Conservation (phyloP, 768 basidiomycete genomes). For the Naganishia friedmannii region DNA sequence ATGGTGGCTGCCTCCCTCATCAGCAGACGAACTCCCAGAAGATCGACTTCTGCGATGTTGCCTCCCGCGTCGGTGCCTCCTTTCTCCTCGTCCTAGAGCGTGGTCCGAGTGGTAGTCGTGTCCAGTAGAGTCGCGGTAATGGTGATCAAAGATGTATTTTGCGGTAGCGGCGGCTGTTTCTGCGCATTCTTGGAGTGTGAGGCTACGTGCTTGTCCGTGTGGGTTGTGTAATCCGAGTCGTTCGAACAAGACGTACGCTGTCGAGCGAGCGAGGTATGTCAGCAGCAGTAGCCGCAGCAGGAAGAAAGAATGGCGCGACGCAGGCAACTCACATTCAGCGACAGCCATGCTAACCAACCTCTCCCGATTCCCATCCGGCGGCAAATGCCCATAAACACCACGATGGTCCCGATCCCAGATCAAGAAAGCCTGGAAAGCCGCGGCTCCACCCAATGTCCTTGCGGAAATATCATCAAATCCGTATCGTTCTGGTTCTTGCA, state of each 20-base stretch:
- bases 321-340: conserved; percentile 42
- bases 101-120: not conserved
- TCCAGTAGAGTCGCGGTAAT: conserved; percentile 12
- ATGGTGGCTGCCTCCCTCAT: not conserved
- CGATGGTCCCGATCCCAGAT: conserved; percentile 49
- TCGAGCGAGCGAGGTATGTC: not conserved
- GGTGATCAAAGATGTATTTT: conserved; percentile 26
- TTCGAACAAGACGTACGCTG: conserved; percentile 25
- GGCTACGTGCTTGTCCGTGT: not conserved
- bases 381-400: conserved; percentile 40
- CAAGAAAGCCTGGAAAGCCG: conserved; percentile 49
- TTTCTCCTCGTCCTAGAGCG: not conserved
- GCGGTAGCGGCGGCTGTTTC: conserved; percentile 31
- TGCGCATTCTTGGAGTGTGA: conserved; percentile 23
- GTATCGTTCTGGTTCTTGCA: conserved; percentile 32
- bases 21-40: not conserved
- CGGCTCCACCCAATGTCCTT: conserved; percentile 47
- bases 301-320: not conserved
- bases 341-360: conserved; percentile 48
- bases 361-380: conserved; percentile 46
- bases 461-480: conserved; percentile 38
- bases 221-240: conserved; percentile 6
- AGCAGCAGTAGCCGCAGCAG: not conserved
- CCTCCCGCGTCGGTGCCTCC: not conserved
- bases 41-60: not conserved